Base-by-base conservation (phyloP, 129 eudicot species). In the Oenanthe sinensis region DNA sequence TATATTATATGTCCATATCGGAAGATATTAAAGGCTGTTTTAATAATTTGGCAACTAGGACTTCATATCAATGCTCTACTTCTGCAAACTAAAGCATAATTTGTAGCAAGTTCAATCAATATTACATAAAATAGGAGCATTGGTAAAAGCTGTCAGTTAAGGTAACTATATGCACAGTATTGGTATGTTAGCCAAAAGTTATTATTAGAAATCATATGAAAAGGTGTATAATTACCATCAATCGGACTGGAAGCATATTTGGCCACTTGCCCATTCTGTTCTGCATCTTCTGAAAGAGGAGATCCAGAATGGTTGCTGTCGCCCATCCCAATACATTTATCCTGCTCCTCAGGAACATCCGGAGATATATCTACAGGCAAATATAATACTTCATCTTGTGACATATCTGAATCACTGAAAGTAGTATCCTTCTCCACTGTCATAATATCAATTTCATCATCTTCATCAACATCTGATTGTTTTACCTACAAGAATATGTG, bases 321-420 rank as follows among this genome's bases (percentile, higher is more conserved):
- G 37, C 80, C 89, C 52, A 78, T 46, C 85, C 84, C 86, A 5
- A 79, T 87, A 75, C 65, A 84, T 83, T 83, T 86, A 37, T 91
- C 91, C 78, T 86, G 90, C 88, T 88, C 91, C 81, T 84, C 98
- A n/a, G 87, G 82, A 77, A 80, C 82, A 85, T 95, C 97, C 42
- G 99, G 97, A 81, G 82, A 78, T 3, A 96, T 97, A 76, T 90
- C 90, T 16, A 93, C 89, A 45, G 96, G 96, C 90, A 95, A 84
- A 85, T 90, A 95, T 82, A 90, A 83, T 48, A 95, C 84, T 80
- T 95, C 99, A 46, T 87, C 97, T 74, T 89, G 87, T 26, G 98
- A 91, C 85, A 89, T 77, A 84, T 95, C 99, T 54, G 96, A 92
- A 89, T 95, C 99, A 69, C 99, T 95, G 77, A 90, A 90, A 81